These are phyloP conservation scores for Xylariaceae sp. DNA, from an alignment of 2,329 filamentous ascomycete species.

Conservation along the genomic window DNA sequence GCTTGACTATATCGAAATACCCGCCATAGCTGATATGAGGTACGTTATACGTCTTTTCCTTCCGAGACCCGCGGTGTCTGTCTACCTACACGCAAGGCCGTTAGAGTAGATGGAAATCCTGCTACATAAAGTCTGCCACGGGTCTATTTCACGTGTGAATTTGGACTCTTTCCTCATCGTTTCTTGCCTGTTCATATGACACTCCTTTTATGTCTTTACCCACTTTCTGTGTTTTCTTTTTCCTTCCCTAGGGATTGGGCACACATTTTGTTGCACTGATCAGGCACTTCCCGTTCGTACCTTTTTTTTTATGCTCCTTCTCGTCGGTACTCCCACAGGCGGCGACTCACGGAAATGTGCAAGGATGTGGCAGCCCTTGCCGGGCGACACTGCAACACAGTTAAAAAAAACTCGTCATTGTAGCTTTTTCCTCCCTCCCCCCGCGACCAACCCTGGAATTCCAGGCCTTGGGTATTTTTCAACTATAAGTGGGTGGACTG, in stretches of 20 bases:
- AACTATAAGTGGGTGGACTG: constrained; percentile 23
- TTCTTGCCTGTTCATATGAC: not conserved
- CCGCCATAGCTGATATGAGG: constrained; percentile 50
- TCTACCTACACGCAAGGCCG: not conserved
- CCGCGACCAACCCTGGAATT: constrained; percentile 6
- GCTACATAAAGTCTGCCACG: constrained; percentile 1
- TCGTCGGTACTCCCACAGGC: constrained; percentile 25
- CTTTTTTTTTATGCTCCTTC: constrained; percentile 14
- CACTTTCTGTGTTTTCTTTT: constrained; percentile 1
- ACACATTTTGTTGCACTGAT: constrained; percentile 23
- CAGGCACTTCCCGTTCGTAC: constrained; percentile 11
- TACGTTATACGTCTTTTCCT: constrained; percentile 33
- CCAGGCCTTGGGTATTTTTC: constrained; percentile 3
- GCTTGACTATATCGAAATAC: constrained; percentile 51
- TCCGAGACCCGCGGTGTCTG: not conserved
- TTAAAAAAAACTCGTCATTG: constrained; percentile 28
- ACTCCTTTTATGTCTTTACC: not conserved
- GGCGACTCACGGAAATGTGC: constrained; percentile 26
- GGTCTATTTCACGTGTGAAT: not conserved
- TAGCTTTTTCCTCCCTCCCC: constrained; percentile 32
- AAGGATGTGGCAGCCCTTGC: constrained; percentile 35
- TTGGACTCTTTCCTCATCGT: not conserved
- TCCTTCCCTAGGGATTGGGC: constrained; percentile 19
- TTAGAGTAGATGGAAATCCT: not conserved
- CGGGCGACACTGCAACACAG: constrained; percentile 33